Base-by-base conservation (phyloP, 2,329 filamentous ascomycete genomes). In the Thelonectria rubi region DNA sequence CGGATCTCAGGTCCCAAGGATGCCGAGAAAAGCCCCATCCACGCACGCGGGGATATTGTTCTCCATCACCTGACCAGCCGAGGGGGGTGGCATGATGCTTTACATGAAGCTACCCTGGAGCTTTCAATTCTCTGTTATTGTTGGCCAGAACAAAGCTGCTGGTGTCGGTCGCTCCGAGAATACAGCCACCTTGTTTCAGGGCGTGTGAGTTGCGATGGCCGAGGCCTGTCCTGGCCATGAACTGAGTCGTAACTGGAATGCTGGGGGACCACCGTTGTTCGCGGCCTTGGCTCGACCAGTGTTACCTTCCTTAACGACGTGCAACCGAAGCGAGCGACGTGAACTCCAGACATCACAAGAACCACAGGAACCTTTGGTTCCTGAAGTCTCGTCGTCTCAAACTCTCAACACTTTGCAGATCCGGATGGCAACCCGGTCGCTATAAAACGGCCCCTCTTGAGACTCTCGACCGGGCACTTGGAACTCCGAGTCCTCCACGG, bases 401-500 rank as follows among this genome's bases (percentile, higher is more conserved):
- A 58, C 53, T 54, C 55, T 73, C 5, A 66, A 74, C 17, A 77
- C 69, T 59, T 65, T 74, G 61, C 70, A 78, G 17, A 90, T 84
- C 65, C 83, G 82, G 64, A 91, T 88, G 5, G 84, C 83, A 4
- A 85, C 83, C n/a, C 76, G 66, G 58, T 86, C 84, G 64, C 79
- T 82, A 75, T 90, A 91, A 69, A 91, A 91, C 5, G 88, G 88
- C 1, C 88, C 88, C 20, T 77, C 73, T 71, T 91, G 88, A 61
- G 77, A 68, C 7, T 69, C 67, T 21, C 71, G 71, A 5, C 69
- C 61, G 14, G 76, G 75, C 20, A 84, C 74, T 0, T 74, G 71
- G 60, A 82, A 86, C 2, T 73, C 67, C 24, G 85, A 64, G 40
- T 81, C 74, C 46, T 77, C 71, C 17, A 87, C 76, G 14, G 59